phyloP scores from a whole-genome alignment of 257 asterid genomes.

The Apocynum venetum region DNA sequence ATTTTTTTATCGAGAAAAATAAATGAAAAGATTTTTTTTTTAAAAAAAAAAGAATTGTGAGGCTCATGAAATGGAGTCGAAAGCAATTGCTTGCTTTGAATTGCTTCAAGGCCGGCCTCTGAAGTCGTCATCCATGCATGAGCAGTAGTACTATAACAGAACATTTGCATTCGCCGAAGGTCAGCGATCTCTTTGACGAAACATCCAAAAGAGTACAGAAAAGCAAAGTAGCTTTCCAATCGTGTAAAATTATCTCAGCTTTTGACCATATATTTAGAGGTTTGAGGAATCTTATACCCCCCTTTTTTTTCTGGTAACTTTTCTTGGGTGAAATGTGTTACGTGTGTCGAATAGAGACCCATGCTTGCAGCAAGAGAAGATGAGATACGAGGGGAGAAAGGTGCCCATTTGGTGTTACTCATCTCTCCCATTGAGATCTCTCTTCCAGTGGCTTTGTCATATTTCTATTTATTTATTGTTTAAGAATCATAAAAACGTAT shows the following conservation, averaged over 20 bases:
- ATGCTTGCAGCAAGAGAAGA: background rate
- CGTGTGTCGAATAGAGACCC: background rate
- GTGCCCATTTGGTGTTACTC: too few relatives aligned
- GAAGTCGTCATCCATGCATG: too few relatives aligned
- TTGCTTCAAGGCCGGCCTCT: too few relatives aligned
- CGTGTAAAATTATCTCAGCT: conserved; percentile 3
- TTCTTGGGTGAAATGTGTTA: background rate
- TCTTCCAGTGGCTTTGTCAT: too few relatives aligned
- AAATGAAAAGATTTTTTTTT: too few relatives aligned
- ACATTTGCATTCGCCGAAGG: background rate
- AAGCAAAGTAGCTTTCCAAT: background rate
- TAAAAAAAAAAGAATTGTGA: too few relatives aligned
- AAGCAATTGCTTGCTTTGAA: too few relatives aligned
- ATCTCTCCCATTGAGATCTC: background rate
- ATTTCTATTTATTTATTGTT: background rate
- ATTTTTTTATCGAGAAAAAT: too few relatives aligned
- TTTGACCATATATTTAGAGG: conserved; percentile 20
- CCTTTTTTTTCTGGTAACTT: background rate
- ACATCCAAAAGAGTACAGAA: background rate
- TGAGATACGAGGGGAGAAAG: too few relatives aligned
- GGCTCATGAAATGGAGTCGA: too few relatives aligned
- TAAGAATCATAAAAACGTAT: too few relatives aligned
- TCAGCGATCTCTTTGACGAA: background rate
- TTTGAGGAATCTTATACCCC: conserved; percentile 26
- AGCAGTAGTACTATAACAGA: too few relatives aligned